phyloP scores from a whole-genome alignment of 306 rosid species.

The Cucurbita argyrosperma region DNA sequence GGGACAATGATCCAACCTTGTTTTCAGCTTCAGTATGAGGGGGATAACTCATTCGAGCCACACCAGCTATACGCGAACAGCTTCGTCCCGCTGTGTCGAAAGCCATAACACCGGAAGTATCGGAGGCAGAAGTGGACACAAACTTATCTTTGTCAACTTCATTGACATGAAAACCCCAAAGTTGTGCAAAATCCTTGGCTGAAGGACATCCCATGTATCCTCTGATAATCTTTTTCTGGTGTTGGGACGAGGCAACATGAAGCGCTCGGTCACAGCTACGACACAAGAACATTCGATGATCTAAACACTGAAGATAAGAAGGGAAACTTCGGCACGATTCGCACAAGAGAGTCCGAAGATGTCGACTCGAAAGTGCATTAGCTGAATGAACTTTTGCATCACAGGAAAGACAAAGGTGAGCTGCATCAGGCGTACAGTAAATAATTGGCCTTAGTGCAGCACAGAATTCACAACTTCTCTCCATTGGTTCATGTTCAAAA shows the following conservation, averaged over 20 bases:
- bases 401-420: constrained; percentile 76
- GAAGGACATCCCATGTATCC: constrained; percentile 69
- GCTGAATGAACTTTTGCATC: constrained; percentile 85
- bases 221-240: constrained; percentile 38
- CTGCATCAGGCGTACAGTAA: constrained; percentile 80
- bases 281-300: constrained; percentile 56
- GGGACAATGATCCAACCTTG: neutral
- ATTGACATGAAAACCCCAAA: constrained; percentile 53
- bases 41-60: constrained; percentile 6
- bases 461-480: constrained; percentile 77
- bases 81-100: constrained; percentile 12
- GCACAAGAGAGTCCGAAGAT: constrained; percentile 47
- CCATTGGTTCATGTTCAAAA: constrained; percentile 35
- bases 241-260: constrained; percentile 30
- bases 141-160: constrained; percentile 33
- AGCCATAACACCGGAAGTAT: constrained; percentile 16
- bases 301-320: constrained; percentile 44
- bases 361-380: constrained; percentile 57
- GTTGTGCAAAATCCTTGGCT: constrained; percentile 54
- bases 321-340: constrained; percentile 36
- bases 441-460: constrained; percentile 48
- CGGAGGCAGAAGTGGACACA: constrained; percentile 28
- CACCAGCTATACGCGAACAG: constrained; percentile 1
- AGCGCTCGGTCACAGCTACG: constrained; percentile 41
- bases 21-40: neutral